phyloP scores from a whole-genome alignment of 306 rosid genomes.

The Inga leiocalycina region DNA sequence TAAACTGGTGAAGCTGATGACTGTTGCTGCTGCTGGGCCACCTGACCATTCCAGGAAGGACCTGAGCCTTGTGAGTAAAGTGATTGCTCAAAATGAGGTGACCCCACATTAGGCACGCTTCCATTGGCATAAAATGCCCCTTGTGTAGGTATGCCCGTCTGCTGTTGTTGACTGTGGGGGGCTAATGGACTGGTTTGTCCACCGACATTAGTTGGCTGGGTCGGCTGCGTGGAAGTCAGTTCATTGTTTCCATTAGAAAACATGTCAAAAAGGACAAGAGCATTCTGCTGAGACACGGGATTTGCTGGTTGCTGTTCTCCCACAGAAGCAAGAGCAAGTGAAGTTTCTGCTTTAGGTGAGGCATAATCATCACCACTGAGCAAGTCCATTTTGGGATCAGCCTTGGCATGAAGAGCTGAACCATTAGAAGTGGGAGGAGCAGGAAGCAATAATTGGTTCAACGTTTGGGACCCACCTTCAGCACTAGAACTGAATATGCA shows the following conservation, averaged over 20 bases:
- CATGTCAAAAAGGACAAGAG: constrained; percentile 85
- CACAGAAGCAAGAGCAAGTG: constrained; percentile 87
- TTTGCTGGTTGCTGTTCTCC: constrained; percentile 64
- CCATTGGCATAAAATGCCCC: constrained; percentile 74
- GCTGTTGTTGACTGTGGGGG: constrained; percentile 62
- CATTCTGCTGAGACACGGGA: constrained; percentile 66
- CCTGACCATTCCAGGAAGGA: constrained; percentile 88
- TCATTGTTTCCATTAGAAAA: constrained; percentile 56
- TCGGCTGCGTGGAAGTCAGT: constrained; percentile 50
- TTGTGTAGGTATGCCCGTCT: constrained; percentile 56
- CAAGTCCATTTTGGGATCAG: constrained; percentile 81
- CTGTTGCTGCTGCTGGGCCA: constrained; percentile 53
- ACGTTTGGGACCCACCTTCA: constrained; percentile 61
- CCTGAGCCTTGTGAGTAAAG: constrained; percentile 56
- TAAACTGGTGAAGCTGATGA: constrained; percentile 61
- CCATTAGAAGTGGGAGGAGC: constrained; percentile 72
- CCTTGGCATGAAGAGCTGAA: constrained; percentile 44
- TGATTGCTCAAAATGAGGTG: constrained; percentile 67
- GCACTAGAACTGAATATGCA: constrained; percentile 63
- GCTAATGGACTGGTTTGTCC: constrained; percentile 51
- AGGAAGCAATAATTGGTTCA: constrained; percentile 80
- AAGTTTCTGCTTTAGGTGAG: constrained; percentile 73
- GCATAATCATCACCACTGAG: constrained; percentile 92
- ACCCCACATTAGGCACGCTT: constrained; percentile 54
- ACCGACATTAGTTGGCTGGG: constrained; percentile 49